Evolutionary conservation across 768 basidiomycete species (phyloP), one percentile per base, ranked within the genome.

Genomic region (Auriculariales sp.): DNA sequence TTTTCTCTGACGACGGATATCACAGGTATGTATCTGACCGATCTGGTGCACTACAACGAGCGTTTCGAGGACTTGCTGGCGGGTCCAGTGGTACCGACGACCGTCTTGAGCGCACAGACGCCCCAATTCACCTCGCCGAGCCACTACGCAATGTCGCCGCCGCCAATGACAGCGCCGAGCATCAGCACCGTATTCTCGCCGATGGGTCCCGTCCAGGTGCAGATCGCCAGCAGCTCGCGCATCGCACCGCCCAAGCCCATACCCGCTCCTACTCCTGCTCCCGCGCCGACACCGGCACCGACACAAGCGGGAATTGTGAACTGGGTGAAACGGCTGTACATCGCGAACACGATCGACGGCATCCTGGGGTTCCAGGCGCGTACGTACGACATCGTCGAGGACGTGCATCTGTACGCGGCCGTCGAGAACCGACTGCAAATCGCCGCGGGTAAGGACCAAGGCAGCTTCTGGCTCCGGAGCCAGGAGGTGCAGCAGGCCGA

Each of bases 401-500:
- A 69, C 55, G 68, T 73, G 36, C 59, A 34, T 32, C 39, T 66
- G 56, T 62, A 57, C 9, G 33, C 42, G 15, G 78, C 77, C 54
- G 72, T 83, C 48, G 65, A 68, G 47, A 60, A 56, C 9, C 69
- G 72, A 50, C 59, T 85, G 49, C 56, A 64, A 35, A 62, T 61
- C 28, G 67, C 68, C 17, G 63, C 62, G 24, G 51, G 56, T 28
- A 69, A 67, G 55, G 75, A 77, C 54, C 64, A 68, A 50, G 64
- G 66, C 45, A 71, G 72, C 68, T 78, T 77, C 53, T 79, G 77
- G 77, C 59, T 61, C 52, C 70, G 69, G 60, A 79, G 78, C 57
- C 69, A 76, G 56, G 79, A 80, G 51, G 65, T 82, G 35, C 76
- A 76, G 62, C 71, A 73, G 45, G 62, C 66, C 25, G 80, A 83